These are phyloP conservation scores for Mycena latifolia DNA, from an alignment of 768 basidiomycete species.

Conservation along the genomic window DNA sequence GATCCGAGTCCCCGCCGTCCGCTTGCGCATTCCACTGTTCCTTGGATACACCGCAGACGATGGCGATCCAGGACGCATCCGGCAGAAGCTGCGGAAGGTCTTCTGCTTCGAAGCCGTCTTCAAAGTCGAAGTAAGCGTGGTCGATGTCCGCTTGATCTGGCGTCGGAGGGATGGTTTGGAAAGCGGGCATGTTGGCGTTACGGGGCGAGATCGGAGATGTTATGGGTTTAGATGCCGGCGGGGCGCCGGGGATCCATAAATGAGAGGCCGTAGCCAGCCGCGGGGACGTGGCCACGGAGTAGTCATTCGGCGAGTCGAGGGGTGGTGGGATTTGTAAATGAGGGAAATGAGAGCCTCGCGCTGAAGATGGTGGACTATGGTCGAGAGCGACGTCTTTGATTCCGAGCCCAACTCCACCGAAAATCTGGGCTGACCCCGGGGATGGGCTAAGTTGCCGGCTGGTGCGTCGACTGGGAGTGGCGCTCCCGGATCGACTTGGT, in stretches of 20 bases:
- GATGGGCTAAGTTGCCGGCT: slow-evolving; percentile 30
- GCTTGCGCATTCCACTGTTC: slow-evolving; percentile 58
- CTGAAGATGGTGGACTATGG: not conserved
- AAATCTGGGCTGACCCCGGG: not conserved
- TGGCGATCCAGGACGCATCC: slow-evolving; percentile 79
- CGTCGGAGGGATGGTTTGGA: slow-evolving; percentile 52
- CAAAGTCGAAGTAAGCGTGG: slow-evolving; percentile 27
- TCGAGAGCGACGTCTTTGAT: not conserved
- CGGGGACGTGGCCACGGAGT: slow-evolving; percentile 35
- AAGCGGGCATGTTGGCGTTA: slow-evolving; percentile 26
- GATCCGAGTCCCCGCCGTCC: slow-evolving; percentile 47
- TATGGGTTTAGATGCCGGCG: slow-evolving; percentile 58
- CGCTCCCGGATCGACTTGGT: slow-evolving; percentile 59
- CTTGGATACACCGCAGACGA: slow-evolving; percentile 82
- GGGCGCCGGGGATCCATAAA: slow-evolving; percentile 70
- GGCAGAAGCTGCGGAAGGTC: slow-evolving; percentile 66
- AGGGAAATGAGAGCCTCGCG: slow-evolving; percentile 8
- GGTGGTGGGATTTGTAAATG: slow-evolving; percentile 19
- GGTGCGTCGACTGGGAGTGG: slow-evolving; percentile 40
- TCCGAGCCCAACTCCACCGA: not conserved
- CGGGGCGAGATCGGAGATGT: slow-evolving; percentile 32
- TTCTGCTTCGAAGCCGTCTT: slow-evolving; percentile 32
- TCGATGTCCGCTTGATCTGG: slow-evolving; percentile 38
- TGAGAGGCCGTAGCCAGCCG: slow-evolving; percentile 66
- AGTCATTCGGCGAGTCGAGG: slow-evolving; percentile 22